phyloP scores from a whole-genome alignment of 2,329 filamentous ascomycete species.

The Calonectria ilicicola region DNA sequence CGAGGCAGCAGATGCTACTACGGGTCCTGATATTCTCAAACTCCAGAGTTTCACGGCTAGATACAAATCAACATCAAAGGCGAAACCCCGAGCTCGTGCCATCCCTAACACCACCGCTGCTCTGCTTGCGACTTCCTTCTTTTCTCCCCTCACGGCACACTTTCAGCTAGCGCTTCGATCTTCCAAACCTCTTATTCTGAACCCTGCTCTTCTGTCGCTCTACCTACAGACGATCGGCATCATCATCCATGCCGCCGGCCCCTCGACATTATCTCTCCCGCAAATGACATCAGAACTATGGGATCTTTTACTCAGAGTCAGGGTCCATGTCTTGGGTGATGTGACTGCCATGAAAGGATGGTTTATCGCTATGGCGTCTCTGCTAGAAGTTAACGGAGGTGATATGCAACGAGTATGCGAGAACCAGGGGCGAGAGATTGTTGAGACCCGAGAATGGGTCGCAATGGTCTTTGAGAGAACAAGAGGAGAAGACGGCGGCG shows the following conservation, averaged over 20 bases:
- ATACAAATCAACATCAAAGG: slow-evolving; percentile 49
- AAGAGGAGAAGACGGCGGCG: slow-evolving; percentile 63
- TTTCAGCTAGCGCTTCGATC: slow-evolving; percentile 75
- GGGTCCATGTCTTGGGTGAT: slow-evolving; percentile 71
- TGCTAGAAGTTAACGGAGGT: slow-evolving; percentile 84
- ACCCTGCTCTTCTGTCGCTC: slow-evolving; percentile 80
- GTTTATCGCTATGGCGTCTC: slow-evolving; percentile 81
- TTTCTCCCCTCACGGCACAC: slow-evolving; percentile 85
- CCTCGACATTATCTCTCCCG: slow-evolving; percentile 79
- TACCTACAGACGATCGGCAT: slow-evolving; percentile 90
- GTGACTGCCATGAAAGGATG: slow-evolving; percentile 78
- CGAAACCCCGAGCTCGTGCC: slow-evolving; percentile 60
- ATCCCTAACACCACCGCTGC: slow-evolving; percentile 84
- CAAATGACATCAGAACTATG: slow-evolving; percentile 88
- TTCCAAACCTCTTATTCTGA: slow-evolving; percentile 72
- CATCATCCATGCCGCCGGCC: slow-evolving; percentile 84
- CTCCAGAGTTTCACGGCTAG: slow-evolving; percentile 86
- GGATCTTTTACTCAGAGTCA: slow-evolving; percentile 80
- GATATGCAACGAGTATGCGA: slow-evolving; percentile 79
- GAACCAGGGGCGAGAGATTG: slow-evolving; percentile 78
- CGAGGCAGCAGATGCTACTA: slow-evolving; percentile 81
- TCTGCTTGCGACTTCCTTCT: slow-evolving; percentile 81
- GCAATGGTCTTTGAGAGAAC: slow-evolving; percentile 77
- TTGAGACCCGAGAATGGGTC: slow-evolving; percentile 92
- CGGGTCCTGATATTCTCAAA: slow-evolving; percentile 87